Percentiles rank a stretch among this genome's conserved stretches.
These are phyloP conservation scores for Sporothrix brasiliensis DNA, from an alignment of 2,329 filamentous ascomycete species.

Conservation along the genomic window DNA sequence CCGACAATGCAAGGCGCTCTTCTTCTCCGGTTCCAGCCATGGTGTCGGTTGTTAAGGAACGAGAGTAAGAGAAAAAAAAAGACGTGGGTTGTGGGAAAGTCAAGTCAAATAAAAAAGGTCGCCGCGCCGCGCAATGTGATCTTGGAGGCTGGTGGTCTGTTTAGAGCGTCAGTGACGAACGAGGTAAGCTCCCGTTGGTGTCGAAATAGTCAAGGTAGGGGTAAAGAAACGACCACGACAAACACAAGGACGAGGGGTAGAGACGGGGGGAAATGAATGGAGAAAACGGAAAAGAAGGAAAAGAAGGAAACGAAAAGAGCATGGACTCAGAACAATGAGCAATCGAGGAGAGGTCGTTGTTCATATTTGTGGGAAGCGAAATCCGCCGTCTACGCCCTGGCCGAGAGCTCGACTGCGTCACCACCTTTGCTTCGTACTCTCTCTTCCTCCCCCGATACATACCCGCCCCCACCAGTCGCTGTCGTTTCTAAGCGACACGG, in stretches of 20 bases:
- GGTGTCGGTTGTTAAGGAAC: neutral
- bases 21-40: constrained; percentile 28
- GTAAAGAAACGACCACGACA: too few relatives aligned
- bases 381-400: neutral
- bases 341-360: constrained; percentile 5
- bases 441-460: constrained; percentile 2
- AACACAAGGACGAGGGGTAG: neutral
- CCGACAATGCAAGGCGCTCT: constrained; percentile 31
- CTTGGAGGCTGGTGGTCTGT: neutral
- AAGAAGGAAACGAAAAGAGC: neutral
- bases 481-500: neutral
- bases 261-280: neutral
- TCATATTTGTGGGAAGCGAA: constrained; percentile 3
- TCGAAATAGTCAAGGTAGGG: neutral
- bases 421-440: constrained; percentile 11
- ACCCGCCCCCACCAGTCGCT: constrained; percentile 7
- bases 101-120: neutral
- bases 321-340: neutral
- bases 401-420: constrained; percentile 7
- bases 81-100: neutral
- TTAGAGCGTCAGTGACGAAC: constrained; percentile 15
- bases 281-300: neutral
- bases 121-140: neutral
- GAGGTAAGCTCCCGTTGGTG: constrained; percentile 18
- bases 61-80: neutral